These are phyloP conservation scores for Globisporangium perplexum DNA, from an alignment of 352 stramenopile species.

Conservation along the genomic window DNA sequence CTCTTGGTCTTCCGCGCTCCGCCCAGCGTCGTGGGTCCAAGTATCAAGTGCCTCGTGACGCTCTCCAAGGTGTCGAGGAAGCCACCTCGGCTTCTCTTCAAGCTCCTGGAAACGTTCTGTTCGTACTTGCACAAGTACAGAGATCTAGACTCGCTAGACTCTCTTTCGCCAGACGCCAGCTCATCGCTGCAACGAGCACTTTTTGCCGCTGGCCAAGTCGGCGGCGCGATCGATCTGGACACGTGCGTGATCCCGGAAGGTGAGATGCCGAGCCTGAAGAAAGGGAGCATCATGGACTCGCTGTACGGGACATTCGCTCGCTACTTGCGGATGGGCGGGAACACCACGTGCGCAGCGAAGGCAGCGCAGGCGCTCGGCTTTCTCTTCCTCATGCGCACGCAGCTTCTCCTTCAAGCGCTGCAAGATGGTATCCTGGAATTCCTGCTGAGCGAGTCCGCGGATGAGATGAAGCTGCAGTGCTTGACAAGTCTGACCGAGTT, in stretches of 20 bases:
- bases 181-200: constrained; percentile 68
- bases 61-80: constrained; percentile 41
- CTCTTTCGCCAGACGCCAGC: constrained; percentile 29
- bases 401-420: constrained; percentile 64
- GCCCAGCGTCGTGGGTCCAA: constrained; percentile 80
- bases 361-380: constrained; percentile 82
- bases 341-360: constrained; percentile 51
- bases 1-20: constrained; percentile 49
- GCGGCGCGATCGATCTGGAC: constrained; percentile 62
- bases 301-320: constrained; percentile 56
- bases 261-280: constrained; percentile 25
- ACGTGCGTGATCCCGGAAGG: constrained; percentile 19
- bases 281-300: constrained; percentile 48
- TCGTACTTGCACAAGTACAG: constrained; percentile 49
- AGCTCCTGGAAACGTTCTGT: constrained; percentile 67
- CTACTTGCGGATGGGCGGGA: constrained; percentile 41
- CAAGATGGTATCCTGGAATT: constrained; percentile 58
- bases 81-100: constrained; percentile 35
- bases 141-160: constrained; percentile 23
- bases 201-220: constrained; percentile 66
- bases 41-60: constrained; percentile 65
- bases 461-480: constrained; percentile 62
- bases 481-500: constrained; percentile 73
- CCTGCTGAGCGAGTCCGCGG: constrained; percentile 28
- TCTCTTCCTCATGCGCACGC: constrained; percentile 57